Percentiles rank a stretch among this genome's conserved stretches.
Evolutionary conservation across 208 protist genomes (phyloP).

Genomic region (Leishmania arabica): DNA sequence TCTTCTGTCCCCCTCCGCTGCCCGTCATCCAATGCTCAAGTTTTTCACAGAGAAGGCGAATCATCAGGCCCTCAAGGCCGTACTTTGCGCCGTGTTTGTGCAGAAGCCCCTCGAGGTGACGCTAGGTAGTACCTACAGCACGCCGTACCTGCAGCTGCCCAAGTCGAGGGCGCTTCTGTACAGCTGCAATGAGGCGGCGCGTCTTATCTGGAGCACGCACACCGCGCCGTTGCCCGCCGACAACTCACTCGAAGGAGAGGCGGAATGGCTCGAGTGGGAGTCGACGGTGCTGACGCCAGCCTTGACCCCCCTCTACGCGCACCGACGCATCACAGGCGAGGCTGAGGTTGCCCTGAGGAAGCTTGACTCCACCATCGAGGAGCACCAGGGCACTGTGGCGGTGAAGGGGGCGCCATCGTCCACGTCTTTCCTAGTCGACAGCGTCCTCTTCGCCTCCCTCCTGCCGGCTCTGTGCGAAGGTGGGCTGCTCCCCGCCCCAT

Average conservation of each 20-base stretch:
- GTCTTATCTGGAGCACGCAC: slow-evolving; percentile 12
- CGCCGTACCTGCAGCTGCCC: slow-evolving; percentile 60
- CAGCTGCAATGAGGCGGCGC: slow-evolving; percentile 75
- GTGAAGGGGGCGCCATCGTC: slow-evolving; percentile 12
- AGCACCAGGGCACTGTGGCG: slow-evolving; percentile 40
- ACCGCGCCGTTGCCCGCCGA: slow-evolving; percentile 8
- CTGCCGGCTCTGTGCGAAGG: slow-evolving; percentile 84
- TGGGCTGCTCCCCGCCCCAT: slow-evolving; percentile 55
- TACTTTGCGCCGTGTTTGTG: slow-evolving; percentile 62
- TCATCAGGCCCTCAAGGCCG: slow-evolving; percentile 83
- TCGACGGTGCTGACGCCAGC: slow-evolving; percentile 60
- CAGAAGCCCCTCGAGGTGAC: slow-evolving; percentile 64
- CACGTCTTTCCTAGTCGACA: slow-evolving; percentile 74
- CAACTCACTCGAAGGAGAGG: slow-evolving; percentile 56
- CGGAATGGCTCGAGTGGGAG: slow-evolving; percentile 88
- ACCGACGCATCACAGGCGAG: slow-evolving; percentile 58
- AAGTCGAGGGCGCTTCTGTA: slow-evolving; percentile 51
- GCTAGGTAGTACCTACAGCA: slow-evolving; percentile 66
- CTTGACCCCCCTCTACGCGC: slow-evolving; percentile 69
- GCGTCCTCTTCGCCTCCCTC: slow-evolving; percentile 69
- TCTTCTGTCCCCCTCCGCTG: background rate
- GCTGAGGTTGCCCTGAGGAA: slow-evolving; percentile 51
- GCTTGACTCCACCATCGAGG: slow-evolving; percentile 52
- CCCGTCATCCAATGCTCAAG: slow-evolving; percentile 29
- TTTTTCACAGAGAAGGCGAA: slow-evolving; percentile 90